Base-by-base conservation (phyloP, 2,329 filamentous ascomycete species). In the Aspergillus ustus region DNA sequence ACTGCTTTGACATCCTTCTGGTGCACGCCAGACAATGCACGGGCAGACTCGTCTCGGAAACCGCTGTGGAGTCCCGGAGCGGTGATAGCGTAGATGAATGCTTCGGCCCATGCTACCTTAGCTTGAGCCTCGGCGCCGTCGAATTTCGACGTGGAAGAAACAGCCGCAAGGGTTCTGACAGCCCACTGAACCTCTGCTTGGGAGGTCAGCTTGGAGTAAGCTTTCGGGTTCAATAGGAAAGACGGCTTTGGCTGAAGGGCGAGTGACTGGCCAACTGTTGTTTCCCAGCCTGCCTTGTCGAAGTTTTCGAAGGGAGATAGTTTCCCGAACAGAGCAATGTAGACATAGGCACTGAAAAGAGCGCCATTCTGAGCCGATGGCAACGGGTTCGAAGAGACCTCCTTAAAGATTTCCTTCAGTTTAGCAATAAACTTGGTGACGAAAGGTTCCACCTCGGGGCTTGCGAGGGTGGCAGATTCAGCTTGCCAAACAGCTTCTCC, bases 181-280 rank as follows among this genome's bases (percentile, higher is more conserved):
- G 91, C 84, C 91, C 95, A 97, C 57, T 81, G 82, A 20, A 93
- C 81, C 69, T 99, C 95, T 57, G 93, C 91, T 59, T 90, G 87
- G 0, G 83, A 79, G 2, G 84, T 83, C 25, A 97, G 72, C 72
- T 97, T 97, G 43, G 89, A 88, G 77, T 95, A 98, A 5, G 97
- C 87, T 63, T 91, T 90, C 37, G 90, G 85, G 70, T 91, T 97
- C 6, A 98, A 83, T 20, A 98, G 81, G 74, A 96, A 95, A 0
- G 94, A 96, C 15, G 91, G 89, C 74, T 96, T 97, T 0, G 91
- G 88, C n/a, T 89, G 87, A 43, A 88, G 76, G 2, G 84, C 83
- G 62, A 96, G 82, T 11, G 87, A 87, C 68, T 92, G 88, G 53
- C 87, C 85, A 25, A 84, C 75, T 28, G 93, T 75, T 3, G 83